Percentiles rank a stretch among this genome's conserved stretches.
phyloP scores from a whole-genome alignment of 2,329 filamentous ascomycete species.

The Annulohypoxylon truncatum region DNA sequence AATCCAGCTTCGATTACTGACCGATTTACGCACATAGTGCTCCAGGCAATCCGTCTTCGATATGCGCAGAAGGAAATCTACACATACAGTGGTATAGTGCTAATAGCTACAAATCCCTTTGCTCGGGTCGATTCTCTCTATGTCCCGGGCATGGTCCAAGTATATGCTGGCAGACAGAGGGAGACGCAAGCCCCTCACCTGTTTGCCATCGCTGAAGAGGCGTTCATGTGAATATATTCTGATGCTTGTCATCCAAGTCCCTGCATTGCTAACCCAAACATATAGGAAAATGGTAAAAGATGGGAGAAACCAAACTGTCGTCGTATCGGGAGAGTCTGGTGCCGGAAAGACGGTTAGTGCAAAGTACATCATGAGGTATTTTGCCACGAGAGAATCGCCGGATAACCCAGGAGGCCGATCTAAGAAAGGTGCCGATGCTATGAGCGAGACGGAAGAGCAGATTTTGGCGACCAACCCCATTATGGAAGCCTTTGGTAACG shows the following conservation, averaged over 20 bases:
- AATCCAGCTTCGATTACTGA: slow-evolving; percentile 39
- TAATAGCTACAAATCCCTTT: slow-evolving; percentile 98
- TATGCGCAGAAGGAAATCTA: slow-evolving; percentile 99
- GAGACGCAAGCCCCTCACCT: slow-evolving; percentile 97
- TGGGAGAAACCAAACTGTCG: slow-evolving; percentile 95
- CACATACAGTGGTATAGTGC: slow-evolving; percentile 98
- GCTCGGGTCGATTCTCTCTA: slow-evolving; percentile 97
- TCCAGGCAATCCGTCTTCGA: slow-evolving; percentile 96
- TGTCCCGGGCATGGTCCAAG: slow-evolving; percentile 99
- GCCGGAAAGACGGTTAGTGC: slow-evolving; percentile 99
- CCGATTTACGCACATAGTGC: slow-evolving; percentile 66
- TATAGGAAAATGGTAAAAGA: slow-evolving; percentile 94
- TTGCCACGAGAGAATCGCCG: slow-evolving; percentile 94
- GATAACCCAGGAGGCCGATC: slow-evolving; percentile 83
- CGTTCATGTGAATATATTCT: slow-evolving; percentile 80
- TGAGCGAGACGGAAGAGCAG: slow-evolving; percentile 98
- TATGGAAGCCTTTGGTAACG: slow-evolving; percentile 99
- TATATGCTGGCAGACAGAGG: slow-evolving; percentile 96
- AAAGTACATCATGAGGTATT: slow-evolving; percentile 99
- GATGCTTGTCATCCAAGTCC: not conserved
- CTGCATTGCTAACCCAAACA: slow-evolving; percentile 52
- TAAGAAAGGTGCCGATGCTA: slow-evolving; percentile 80
- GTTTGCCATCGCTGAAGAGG: slow-evolving; percentile 98
- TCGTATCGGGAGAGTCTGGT: slow-evolving; percentile 99
- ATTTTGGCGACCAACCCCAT: slow-evolving; percentile 98